Evolutionary conservation across 176 grass and related monocot species (phyloP).

Genomic region (Ampelocalamus luodianensis): DNA sequence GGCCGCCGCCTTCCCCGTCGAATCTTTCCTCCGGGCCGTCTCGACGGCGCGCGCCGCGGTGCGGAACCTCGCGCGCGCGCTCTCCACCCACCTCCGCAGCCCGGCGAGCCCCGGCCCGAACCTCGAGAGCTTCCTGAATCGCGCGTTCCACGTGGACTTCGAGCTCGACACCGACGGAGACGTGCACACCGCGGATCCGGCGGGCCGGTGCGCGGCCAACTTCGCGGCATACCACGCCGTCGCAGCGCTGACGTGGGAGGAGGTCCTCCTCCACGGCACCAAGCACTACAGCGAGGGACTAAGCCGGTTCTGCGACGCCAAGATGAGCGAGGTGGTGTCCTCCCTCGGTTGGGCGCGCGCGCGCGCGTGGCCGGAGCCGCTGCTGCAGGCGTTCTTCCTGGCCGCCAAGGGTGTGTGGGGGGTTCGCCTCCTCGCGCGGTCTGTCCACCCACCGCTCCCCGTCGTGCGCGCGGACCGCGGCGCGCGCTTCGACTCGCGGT

Average conservation of each 20-base stretch:
- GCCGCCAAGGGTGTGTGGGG: conserved; percentile 82
- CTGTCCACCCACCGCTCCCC: conserved; percentile 80
- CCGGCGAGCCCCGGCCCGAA: conserved; percentile 47
- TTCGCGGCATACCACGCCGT: conserved; percentile 62
- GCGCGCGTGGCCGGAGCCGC: conserved; percentile 76
- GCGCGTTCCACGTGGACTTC: conserved; percentile 70
- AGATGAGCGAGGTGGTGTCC: conserved; percentile 93
- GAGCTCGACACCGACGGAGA: conserved; percentile 71
- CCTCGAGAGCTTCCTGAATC: conserved; percentile 86
- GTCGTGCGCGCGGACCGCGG: conserved; percentile 71
- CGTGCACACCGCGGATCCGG: conserved; percentile 57
- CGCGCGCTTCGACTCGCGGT: conserved; percentile 73
- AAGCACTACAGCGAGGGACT: conserved; percentile 85
- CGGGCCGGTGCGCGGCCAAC: conserved; percentile 69
- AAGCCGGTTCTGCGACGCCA: conserved; percentile 91
- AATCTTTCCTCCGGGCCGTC: conserved; percentile 63
- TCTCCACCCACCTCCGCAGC: conserved; percentile 66
- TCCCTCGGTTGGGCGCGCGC: conserved; percentile 71
- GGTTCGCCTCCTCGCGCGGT: conserved; percentile 83
- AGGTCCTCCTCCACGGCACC: conserved; percentile 78
- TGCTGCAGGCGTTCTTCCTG: conserved; percentile 86
- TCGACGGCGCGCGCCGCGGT: conserved; percentile 66
- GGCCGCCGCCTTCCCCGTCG: conserved; percentile 41
- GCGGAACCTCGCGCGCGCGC: conserved; percentile 74
- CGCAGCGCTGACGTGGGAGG: conserved; percentile 72